These are phyloP conservation scores for Thermothelomyces thermophilus DNA, from an alignment of 2,329 filamentous ascomycete genomes.

Conservation along the genomic window DNA sequence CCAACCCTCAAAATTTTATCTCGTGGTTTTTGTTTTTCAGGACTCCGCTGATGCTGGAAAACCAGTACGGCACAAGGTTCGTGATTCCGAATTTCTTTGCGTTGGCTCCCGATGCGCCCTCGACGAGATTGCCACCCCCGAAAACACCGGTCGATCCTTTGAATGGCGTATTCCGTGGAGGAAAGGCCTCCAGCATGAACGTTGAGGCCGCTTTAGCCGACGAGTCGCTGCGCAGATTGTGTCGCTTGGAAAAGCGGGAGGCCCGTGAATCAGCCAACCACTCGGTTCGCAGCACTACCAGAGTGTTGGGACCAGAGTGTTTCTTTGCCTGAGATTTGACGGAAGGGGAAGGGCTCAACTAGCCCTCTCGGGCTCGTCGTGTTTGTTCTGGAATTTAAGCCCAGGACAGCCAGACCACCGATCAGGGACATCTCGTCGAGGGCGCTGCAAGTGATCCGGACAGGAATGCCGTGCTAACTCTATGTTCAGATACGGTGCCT, in stretches of 20 bases:
- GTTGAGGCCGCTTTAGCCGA: not conserved
- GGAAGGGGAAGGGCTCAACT: not conserved
- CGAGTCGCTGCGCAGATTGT: too few species aligned
- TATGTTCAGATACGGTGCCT: slow-evolving; percentile 80
- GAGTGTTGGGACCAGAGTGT: not conserved
- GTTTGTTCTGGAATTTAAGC: too few species aligned
- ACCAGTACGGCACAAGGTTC: slow-evolving; percentile 89
- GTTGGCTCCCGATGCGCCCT: slow-evolving; percentile 23
- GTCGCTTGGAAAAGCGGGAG: not conserved
- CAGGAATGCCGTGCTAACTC: slow-evolving; percentile 11
- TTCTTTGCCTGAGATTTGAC: not conserved
- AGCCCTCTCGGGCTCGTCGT: too few species aligned
- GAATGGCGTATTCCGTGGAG: not conserved
- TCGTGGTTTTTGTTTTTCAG: not conserved
- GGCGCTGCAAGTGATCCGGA: not conserved
- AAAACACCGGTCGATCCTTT: slow-evolving; percentile 1
- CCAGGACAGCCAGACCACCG: too few species aligned
- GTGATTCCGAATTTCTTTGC: slow-evolving; percentile 28
- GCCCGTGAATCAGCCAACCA: not conserved
- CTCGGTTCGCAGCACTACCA: not conserved
- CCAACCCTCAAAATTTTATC: not conserved
- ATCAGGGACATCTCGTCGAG: slow-evolving; percentile 1
- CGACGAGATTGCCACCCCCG: slow-evolving; percentile 7
- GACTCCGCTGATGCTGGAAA: slow-evolving; percentile 11
- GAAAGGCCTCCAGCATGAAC: not conserved